phyloP scores from a whole-genome alignment of 2,329 filamentous ascomycete genomes.

The Fusarium solani-melongenae region DNA sequence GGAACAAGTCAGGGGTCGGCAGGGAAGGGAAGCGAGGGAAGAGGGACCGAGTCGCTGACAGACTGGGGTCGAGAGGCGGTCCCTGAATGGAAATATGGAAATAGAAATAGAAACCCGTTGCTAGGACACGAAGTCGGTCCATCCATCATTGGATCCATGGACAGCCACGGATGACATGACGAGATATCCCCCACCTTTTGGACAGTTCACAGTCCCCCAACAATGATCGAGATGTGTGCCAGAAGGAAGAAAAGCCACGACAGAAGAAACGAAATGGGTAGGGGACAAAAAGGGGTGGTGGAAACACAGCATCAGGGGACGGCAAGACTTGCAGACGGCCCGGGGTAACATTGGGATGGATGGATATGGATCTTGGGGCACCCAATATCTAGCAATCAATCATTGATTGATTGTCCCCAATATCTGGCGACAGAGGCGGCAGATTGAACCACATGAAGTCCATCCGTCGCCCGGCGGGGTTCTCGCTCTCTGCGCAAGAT shows the following conservation, averaged over 20 bases:
- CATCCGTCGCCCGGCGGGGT: not conserved
- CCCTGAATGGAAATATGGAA: not conserved
- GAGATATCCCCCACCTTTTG: constrained; percentile 18
- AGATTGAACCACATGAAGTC: not conserved
- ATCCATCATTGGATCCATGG: not conserved
- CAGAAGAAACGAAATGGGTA: constrained; percentile 23
- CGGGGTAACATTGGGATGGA: constrained; percentile 23
- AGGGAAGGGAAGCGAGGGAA: constrained; percentile 7
- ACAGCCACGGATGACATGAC: constrained; percentile 9
- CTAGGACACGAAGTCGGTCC: constrained; percentile 4
- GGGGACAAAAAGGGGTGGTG: constrained; percentile 10
- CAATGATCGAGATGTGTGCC: constrained; percentile 16
- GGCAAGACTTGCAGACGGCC: constrained; percentile 21
- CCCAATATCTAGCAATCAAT: constrained; percentile 9
- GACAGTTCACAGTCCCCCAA: not conserved
- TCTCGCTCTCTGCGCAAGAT: not conserved
- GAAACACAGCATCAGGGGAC: constrained; percentile 30
- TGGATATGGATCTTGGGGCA: not conserved
- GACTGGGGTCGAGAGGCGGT: constrained; percentile 6
- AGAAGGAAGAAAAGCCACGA: constrained; percentile 2
- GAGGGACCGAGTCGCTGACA: constrained; percentile 6
- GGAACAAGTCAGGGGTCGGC: constrained; percentile 14
- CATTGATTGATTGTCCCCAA: constrained; percentile 5
- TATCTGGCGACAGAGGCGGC: constrained; percentile 2
- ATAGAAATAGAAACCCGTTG: constrained; percentile 28